A percentile compares a stretch with the other conserved stretches of the same genome.
Evolutionary conservation across 2,329 filamentous ascomycete genomes (phyloP).

Genomic region (Achaetomium macrosporum): DNA sequence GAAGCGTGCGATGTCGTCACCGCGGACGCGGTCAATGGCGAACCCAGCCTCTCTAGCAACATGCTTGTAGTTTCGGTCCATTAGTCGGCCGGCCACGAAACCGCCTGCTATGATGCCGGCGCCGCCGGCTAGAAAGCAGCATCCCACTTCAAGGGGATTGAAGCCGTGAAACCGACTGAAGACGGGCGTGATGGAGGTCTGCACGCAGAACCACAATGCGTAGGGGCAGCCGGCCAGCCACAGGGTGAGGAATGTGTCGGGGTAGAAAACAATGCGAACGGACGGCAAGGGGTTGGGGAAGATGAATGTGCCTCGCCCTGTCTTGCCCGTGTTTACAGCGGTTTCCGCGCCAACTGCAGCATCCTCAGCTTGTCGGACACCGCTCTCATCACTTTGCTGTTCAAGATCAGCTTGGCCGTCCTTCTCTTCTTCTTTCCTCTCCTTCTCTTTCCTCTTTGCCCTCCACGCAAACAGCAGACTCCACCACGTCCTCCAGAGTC

Average conservation of each 20-base stretch:
- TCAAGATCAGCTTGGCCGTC: background rate
- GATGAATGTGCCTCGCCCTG: constrained; percentile 1
- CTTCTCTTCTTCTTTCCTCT: background rate
- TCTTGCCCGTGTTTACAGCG: background rate
- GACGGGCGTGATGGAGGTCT: constrained; percentile 3
- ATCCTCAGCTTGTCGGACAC: background rate
- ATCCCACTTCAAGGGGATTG: constrained; percentile 1
- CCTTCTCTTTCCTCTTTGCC: background rate
- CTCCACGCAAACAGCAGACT: background rate
- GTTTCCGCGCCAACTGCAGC: background rate
- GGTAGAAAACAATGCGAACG: constrained; percentile 1
- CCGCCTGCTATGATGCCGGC: constrained; percentile 1
- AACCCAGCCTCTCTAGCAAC: background rate
- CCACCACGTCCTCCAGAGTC: constrained; percentile 4
- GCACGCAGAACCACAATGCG: constrained; percentile 3
- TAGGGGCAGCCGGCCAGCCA: constrained; percentile 6
- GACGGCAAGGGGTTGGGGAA: constrained; percentile 2
- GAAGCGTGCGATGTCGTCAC: background rate
- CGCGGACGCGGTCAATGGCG: background rate
- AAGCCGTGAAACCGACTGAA: background rate
- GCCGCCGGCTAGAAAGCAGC: constrained; percentile 2
- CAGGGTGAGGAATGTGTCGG: background rate
- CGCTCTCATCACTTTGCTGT: background rate
- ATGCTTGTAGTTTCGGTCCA: constrained; percentile 3
- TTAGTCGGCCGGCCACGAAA: background rate